Conservation (phyloP, 192 early-diverging fungal genomes). For the Coemansia sp. region DNA sequence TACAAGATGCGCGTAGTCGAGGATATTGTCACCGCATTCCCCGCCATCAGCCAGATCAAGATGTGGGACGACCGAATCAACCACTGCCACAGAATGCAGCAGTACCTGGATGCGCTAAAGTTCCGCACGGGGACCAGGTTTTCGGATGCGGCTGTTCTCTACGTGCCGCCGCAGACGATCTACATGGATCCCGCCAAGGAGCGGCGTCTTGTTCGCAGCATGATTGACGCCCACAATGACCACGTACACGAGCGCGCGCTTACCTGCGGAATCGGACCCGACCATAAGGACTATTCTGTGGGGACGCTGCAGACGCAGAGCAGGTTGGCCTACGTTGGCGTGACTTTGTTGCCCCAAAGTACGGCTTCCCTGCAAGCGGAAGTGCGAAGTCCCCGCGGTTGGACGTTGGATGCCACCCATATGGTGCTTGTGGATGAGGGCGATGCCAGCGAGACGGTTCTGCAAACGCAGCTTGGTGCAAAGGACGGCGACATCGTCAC, state of each 20-base stretch:
- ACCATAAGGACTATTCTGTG: constrained; percentile 14
- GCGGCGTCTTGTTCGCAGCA: constrained; percentile 25
- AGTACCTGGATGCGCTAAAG: constrained; percentile 39
- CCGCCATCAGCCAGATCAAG: constrained; percentile 44
- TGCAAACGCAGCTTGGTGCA: constrained; percentile 22
- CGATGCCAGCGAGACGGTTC: constrained; percentile 8
- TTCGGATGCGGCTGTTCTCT: constrained; percentile 26
- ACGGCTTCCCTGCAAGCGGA: constrained; percentile 14
- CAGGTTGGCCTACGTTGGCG: constrained; percentile 24
- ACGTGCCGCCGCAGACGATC: constrained; percentile 48
- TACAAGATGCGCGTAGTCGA: constrained; percentile 64
- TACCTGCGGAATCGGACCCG: neutral
- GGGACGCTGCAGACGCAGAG: constrained; percentile 25
- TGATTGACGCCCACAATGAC: constrained; percentile 46
- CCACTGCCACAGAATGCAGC: constrained; percentile 53
- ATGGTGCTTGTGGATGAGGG: constrained; percentile 27
- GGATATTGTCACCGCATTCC: constrained; percentile 55
- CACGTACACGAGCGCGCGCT: constrained; percentile 17
- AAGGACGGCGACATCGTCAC: constrained; percentile 30
- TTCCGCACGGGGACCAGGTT: constrained; percentile 31
- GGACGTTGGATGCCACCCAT: constrained; percentile 24
- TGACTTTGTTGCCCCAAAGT: constrained; percentile 23
- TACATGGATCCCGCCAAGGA: constrained; percentile 45
- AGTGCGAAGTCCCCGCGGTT: constrained; percentile 31
- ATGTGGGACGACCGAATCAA: constrained; percentile 64